These are phyloP conservation scores for Xylariaceae sp. DNA, from an alignment of 2,329 filamentous ascomycete species.

Conservation along the genomic window DNA sequence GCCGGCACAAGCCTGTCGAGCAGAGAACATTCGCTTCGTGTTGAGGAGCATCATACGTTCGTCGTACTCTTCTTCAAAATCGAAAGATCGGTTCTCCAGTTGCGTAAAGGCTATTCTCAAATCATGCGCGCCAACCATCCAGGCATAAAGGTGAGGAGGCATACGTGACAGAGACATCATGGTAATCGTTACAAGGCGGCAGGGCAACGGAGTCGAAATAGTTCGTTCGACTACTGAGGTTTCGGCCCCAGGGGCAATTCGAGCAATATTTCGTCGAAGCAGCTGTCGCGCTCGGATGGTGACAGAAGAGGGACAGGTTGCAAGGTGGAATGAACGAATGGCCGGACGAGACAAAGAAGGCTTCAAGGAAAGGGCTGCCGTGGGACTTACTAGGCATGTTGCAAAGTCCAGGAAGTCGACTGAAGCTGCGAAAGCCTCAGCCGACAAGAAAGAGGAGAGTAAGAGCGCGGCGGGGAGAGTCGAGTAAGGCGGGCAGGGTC, in stretches of 20 bases:
- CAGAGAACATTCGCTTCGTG: too few relatives aligned
- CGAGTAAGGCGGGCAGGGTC: conserved; percentile 9
- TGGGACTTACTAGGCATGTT: conserved; percentile 40
- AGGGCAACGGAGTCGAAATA: background rate
- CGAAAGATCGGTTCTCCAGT: too few relatives aligned
- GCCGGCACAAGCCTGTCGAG: too few relatives aligned
- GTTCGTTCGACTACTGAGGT: conserved; percentile 2
- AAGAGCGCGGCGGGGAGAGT: background rate
- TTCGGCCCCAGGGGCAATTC: background rate
- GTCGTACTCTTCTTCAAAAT: too few relatives aligned
- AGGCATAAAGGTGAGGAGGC: background rate
- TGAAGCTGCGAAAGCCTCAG: conserved; percentile 23
- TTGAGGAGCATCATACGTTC: too few relatives aligned
- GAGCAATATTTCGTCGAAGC: background rate
- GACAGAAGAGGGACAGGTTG: background rate
- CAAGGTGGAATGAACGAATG: background rate
- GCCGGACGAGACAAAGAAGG: conserved; percentile 3
- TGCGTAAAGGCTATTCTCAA: too few relatives aligned
- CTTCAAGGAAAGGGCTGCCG: background rate
- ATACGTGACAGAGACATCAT: background rate
- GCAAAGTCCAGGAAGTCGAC: conserved; percentile 14
- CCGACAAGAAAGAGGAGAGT: conserved; percentile 4
- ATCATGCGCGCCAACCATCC: background rate
- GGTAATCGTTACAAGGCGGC: background rate
- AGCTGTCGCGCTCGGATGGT: conserved; percentile 2